phyloP scores from a whole-genome alignment of 2,329 filamentous ascomycete genomes.

The Sporothrix protearum region DNA sequence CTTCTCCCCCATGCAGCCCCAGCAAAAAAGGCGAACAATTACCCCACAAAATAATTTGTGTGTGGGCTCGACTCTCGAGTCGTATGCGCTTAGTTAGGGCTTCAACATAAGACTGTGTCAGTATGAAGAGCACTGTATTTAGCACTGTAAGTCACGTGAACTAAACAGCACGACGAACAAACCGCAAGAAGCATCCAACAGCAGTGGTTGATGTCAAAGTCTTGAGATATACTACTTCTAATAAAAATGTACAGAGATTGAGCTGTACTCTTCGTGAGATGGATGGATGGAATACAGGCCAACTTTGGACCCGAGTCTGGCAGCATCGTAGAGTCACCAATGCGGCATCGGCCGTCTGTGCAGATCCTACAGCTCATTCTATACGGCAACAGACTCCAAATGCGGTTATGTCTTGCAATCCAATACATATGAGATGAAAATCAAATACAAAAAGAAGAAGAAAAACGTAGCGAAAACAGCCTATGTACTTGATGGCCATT shows the following conservation, averaged over 20 bases:
- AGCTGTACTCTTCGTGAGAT: no score
- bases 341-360: background rate
- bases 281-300: background rate
- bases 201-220: background rate
- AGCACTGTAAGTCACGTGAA: conserved; percentile 7
- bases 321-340: background rate
- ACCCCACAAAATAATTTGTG: conserved; percentile 22
- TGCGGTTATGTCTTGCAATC: no score
- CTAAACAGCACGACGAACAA: background rate
- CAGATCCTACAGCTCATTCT: background rate
- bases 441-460: no score
- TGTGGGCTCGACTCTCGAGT: conserved; percentile 17
- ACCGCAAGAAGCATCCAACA: background rate
- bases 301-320: background rate
- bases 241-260: background rate
- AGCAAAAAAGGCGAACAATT: background rate
- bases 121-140: background rate
- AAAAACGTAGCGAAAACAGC: no score
- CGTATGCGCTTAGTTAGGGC: conserved; percentile 20
- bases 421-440: no score
- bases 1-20: conserved; percentile 15
- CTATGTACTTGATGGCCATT: no score
- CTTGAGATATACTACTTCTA: no score
- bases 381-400: no score
- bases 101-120: background rate